phyloP scores from a whole-genome alignment of 1,284 basidiomycete genomes.

The Cutaneotrichosporon dermatis region DNA sequence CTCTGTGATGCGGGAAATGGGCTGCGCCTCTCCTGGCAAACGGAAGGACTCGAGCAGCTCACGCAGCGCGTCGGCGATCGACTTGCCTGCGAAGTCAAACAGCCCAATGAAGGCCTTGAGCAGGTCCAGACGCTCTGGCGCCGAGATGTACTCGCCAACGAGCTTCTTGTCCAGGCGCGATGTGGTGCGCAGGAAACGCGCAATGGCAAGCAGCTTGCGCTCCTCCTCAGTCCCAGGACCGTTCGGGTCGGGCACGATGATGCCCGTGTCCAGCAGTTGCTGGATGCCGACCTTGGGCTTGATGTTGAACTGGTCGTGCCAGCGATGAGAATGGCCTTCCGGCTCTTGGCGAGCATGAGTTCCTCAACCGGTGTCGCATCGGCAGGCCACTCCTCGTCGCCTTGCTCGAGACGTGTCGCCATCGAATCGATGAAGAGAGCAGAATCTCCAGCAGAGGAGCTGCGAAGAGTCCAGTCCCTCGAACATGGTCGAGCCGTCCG shows the following conservation, averaged over 20 bases:
- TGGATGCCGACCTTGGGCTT: constrained; percentile 92
- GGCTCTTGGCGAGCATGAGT: constrained; percentile 69
- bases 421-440: constrained; percentile 80
- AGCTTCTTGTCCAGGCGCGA: constrained; percentile 87
- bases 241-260: constrained; percentile 56
- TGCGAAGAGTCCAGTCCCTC: constrained; percentile 71
- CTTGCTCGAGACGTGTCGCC: constrained; percentile 70
- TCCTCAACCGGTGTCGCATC: constrained; percentile 57
- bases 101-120: constrained; percentile 81
- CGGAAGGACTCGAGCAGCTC: constrained; percentile 92
- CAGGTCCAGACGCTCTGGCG: constrained; percentile 79
- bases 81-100: constrained; percentile 89
- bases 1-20: constrained; percentile 90
- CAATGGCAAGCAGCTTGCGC: constrained; percentile 51
- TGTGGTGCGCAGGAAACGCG: constrained; percentile 80
- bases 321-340: constrained; percentile 78
- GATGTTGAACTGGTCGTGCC: constrained; percentile 88
- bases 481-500: constrained; percentile 46
- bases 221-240: constrained; percentile 33
- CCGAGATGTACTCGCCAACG: constrained; percentile 88
- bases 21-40: constrained; percentile 91
- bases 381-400: constrained; percentile 60
- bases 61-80: constrained; percentile 89
- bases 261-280: constrained; percentile 79
- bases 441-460: constrained; percentile 84